phyloP scores from a whole-genome alignment of 2,329 filamentous ascomycete genomes.

The Teratosphaeria gauchensis region DNA sequence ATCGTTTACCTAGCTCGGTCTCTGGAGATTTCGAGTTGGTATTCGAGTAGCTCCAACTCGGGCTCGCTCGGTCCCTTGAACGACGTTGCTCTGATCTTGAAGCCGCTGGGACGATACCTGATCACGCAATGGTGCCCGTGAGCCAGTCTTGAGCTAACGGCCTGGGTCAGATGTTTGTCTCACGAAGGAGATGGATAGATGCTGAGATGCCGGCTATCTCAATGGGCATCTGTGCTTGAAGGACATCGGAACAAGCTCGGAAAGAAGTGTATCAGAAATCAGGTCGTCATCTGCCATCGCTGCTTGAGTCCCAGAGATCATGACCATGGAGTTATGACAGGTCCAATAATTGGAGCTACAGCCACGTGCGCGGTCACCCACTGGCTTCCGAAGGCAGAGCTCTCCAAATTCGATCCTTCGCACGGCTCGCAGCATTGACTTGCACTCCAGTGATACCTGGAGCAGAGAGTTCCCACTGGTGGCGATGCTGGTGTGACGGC shows the following conservation, averaged over 20 bases:
- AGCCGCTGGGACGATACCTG: neutral
- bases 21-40: too few relatives aligned
- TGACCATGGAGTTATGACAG: neutral
- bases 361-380: neutral
- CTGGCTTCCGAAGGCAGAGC: neutral
- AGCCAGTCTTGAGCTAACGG: neutral
- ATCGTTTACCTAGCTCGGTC: too few relatives aligned
- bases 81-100: neutral
- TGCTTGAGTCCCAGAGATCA: too few relatives aligned
- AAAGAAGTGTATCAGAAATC: too few relatives aligned
- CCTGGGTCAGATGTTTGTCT: neutral
- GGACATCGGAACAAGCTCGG: neutral
- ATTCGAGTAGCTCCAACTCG: neutral
- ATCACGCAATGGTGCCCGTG: neutral
- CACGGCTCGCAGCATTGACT: neutral
- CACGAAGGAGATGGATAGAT: neutral
- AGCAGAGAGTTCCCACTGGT: neutral
- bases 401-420: neutral
- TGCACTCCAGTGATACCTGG: neutral
- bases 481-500: neutral
- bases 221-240: neutral
- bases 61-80: neutral
- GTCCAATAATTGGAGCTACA: neutral
- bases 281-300: too few relatives aligned
- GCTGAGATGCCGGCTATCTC: neutral